phyloP scores from a whole-genome alignment of 129 eudicot species.

The Saussurea involucrata region DNA sequence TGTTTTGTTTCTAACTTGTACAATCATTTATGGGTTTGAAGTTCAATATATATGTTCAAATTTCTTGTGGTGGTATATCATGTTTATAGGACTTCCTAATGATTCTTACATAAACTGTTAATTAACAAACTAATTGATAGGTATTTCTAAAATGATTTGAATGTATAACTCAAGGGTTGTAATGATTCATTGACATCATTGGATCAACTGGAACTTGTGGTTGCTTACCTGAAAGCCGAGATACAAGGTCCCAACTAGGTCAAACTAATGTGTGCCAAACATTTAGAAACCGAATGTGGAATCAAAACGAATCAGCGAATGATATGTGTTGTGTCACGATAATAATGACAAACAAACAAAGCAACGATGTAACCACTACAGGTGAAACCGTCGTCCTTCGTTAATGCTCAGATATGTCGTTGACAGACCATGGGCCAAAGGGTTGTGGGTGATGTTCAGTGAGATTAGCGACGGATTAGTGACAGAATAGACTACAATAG shows the following conservation, averaged over 20 bases:
- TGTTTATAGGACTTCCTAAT: background rate
- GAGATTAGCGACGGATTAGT: too few relatives aligned
- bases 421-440: too few relatives aligned
- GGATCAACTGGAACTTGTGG: background rate
- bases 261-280: background rate
- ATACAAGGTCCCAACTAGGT: background rate
- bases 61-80: background rate
- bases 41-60: background rate
- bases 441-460: too few relatives aligned
- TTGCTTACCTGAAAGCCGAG: background rate
- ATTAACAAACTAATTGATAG: background rate
- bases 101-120: background rate
- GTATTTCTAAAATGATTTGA: background rate
- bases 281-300: background rate
- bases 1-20: constrained; percentile 9
- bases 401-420: too few relatives aligned
- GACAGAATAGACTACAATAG: too few relatives aligned
- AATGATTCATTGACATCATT: background rate
- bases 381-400: too few relatives aligned
- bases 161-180: background rate
- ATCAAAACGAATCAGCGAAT: background rate
- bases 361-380: too few relatives aligned
- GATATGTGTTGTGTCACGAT: too few relatives aligned
- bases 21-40: constrained; percentile 7
- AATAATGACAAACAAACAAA: too few relatives aligned